Conservation (phyloP, 306 rosid genomes). For the Albizia julibrissin region DNA sequence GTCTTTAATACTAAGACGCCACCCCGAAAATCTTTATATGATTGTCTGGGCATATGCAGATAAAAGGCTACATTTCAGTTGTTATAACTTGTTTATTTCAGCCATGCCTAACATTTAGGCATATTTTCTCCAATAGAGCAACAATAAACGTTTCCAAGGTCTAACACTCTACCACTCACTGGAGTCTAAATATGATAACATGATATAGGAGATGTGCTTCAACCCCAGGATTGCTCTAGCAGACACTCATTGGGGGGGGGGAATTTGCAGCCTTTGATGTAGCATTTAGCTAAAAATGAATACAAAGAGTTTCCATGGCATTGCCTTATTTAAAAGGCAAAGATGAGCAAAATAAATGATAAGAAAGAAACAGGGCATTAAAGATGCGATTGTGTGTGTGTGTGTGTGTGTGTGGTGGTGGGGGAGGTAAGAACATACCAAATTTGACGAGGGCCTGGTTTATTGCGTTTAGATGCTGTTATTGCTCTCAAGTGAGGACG, state of each 20-base stretch:
- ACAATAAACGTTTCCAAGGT: background rate
- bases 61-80: background rate
- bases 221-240: constrained; percentile 6
- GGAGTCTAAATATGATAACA: background rate
- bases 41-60: background rate
- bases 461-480: constrained; percentile 92
- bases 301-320: constrained; percentile 9
- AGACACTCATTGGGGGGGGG: too few species aligned
- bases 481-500: constrained; percentile 92
- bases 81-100: background rate
- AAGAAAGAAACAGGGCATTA: constrained; percentile 19
- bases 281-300: constrained; percentile 24
- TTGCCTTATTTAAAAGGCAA: constrained; percentile 2
- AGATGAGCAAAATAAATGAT: background rate
- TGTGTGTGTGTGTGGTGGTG: too few species aligned
- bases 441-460: constrained; percentile 72
- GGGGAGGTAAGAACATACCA: constrained; percentile 52
- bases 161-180: background rate
- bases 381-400: background rate
- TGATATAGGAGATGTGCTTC: background rate
- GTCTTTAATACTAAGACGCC: background rate
- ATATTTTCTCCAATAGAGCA: background rate
- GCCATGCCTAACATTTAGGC: background rate
- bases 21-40: background rate
- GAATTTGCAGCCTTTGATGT: background rate